Base-by-base conservation (phyloP, 2,329 filamentous ascomycete species). In the Calonectria henricotiae region DNA sequence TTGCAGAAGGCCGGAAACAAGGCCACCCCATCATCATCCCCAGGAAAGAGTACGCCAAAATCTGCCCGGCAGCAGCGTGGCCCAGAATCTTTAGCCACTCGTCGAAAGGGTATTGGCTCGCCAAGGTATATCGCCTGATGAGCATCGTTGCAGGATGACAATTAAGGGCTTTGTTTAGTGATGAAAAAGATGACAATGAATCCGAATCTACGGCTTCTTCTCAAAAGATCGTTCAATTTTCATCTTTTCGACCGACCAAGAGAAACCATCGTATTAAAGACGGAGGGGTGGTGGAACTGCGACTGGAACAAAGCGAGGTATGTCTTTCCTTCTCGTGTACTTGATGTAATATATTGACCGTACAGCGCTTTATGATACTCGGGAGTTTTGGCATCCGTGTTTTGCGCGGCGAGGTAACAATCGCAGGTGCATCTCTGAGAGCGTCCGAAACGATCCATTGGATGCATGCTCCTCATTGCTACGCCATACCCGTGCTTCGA, bases 361-460 rank as follows among this genome's bases (percentile, higher is more conserved):
- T n/a, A 8, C 62, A 92, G 89, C 87, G 90, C 17, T 83, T 93
- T 46, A 84, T 91, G 5, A 82, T 92, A 9, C 82, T 94, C 12
- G 94, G 94, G 1, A 91, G 89, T 76, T 96, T 91, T 79, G 89
- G 90, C 17, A 79, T 96, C 35, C 84, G 84, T 13, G 86, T 96
- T 0, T 76, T 84, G 9, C 85, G 85, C 63, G 94, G 94, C 2
- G 85, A 90, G 49, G 83, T 93, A 27, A 90, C 89, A 1, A 80
- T 96, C 30, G 87, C 90, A 15, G 93, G 93, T 17, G 90, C 92
- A 7, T 88, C 86, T 7, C 79, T 96, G 4, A 83, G 84, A 12
- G 79, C 87, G 1, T 84, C 86, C 0, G 82, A 86, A 30, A 79
- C 76, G 1, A 78, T 83, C 6, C 83, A 88, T 72, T 90, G 88